A percentile compares a stretch with the other conserved stretches of the same genome.
Conservation (phyloP, 441 rosid genomes). For the Populus trichocarpa region DNA sequence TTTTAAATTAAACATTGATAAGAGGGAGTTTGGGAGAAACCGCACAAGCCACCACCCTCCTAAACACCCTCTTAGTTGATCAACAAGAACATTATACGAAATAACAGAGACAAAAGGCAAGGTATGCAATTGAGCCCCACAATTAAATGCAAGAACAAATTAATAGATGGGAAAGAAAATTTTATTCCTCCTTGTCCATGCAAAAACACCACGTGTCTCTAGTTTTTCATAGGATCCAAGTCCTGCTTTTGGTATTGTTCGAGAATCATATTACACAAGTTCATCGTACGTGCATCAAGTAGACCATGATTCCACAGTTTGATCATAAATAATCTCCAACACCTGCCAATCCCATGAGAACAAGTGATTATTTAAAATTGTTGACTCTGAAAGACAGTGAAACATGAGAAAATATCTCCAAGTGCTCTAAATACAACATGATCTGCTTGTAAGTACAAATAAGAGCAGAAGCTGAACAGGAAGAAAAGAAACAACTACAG, state of each 20-base stretch:
- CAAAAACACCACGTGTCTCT: conserved; percentile 4
- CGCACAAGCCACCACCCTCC: too few relatives aligned
- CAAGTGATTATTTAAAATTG: background rate
- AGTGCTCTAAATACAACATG: background rate
- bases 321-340: conserved; percentile 93
- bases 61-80: background rate
- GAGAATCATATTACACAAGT: conserved; percentile 67
- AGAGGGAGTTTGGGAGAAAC: too few relatives aligned
- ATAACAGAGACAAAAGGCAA: background rate
- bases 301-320: conserved; percentile 99
- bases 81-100: background rate
- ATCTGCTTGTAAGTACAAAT: background rate
- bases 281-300: conserved; percentile 92
- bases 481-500: background rate
- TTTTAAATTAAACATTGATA: too few relatives aligned
- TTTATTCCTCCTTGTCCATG: background rate
- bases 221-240: conserved; percentile 32
- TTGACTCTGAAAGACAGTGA: background rate
- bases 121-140: background rate
- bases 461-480: background rate
- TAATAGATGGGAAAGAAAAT: background rate
- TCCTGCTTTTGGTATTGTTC: conserved; percentile 54
- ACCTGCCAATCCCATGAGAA: conserved; percentile 45
- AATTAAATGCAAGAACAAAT: background rate
- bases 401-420: background rate